A percentile compares a stretch with the other conserved stretches of the same genome.
phyloP scores from a whole-genome alignment of 805 yeast genomes.

The Candida maesae region DNA sequence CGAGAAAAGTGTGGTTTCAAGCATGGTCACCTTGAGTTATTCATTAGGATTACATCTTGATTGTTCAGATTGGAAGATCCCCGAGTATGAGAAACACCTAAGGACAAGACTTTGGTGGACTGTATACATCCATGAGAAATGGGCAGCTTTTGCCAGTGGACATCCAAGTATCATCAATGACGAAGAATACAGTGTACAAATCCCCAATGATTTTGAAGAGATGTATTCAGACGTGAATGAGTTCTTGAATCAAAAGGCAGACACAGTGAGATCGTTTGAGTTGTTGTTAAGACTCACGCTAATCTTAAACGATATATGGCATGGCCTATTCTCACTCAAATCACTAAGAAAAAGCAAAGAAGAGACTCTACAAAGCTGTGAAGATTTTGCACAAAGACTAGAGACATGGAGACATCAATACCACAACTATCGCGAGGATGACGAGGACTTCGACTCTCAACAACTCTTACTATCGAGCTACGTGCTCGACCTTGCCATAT shows the following conservation, averaged over 20 bases:
- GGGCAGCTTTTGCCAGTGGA: conserved; percentile 11
- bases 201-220: conserved; percentile 3
- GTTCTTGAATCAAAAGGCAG: conserved; percentile 5
- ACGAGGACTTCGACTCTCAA: too few relatives aligned
- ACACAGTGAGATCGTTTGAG: conserved; percentile 2
- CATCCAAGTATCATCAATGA: conserved; percentile 10
- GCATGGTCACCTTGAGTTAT: conserved; percentile 7
- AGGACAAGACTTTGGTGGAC: conserved; percentile 80
- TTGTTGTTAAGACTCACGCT: conserved; percentile 7
- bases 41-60: conserved; percentile 12
- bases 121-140: conserved; percentile 66
- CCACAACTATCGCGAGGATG: too few relatives aligned
- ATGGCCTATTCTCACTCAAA: conserved; percentile 5
- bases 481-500: conserved; percentile 4
- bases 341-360: not conserved
- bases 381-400: not conserved
- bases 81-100: conserved; percentile 9
- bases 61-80: conserved; percentile 13
- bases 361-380: not conserved
- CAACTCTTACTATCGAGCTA: conserved; percentile 7
- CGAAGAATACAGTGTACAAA: conserved; percentile 5
- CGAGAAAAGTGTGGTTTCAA: conserved; percentile 9
- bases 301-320: conserved; percentile 7
- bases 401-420: conserved; percentile 7
- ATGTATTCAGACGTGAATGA: conserved; percentile 8